phyloP scores from a whole-genome alignment of 2,329 filamentous ascomycete genomes.

The Coniochaeta prunicola region DNA sequence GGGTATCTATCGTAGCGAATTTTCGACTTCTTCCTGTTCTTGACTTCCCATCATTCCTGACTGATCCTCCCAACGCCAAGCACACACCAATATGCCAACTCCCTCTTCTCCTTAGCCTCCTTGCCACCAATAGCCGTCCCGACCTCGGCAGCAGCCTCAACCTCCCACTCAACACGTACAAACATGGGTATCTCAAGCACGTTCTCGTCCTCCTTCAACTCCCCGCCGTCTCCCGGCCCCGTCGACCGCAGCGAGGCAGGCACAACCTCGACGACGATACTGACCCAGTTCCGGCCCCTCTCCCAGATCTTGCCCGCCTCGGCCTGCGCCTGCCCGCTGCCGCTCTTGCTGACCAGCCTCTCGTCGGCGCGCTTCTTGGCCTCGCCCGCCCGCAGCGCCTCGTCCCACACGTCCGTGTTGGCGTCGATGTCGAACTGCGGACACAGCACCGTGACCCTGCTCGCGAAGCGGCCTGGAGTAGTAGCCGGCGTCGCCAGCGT shows the following conservation, averaged over 20 bases:
- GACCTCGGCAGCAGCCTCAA: slow-evolving; percentile 57
- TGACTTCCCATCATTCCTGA: slow-evolving; percentile 26
- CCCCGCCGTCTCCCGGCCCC: slow-evolving; percentile 12
- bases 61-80: slow-evolving; percentile 78
- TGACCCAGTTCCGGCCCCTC: slow-evolving; percentile 87
- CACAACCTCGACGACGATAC: slow-evolving; percentile 85
- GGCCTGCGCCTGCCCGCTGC: slow-evolving; percentile 42
- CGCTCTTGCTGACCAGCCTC: slow-evolving; percentile 5
- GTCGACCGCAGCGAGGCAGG: slow-evolving; percentile 44
- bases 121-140: slow-evolving; percentile 35
- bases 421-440: slow-evolving; percentile 91
- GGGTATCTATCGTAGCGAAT: neutral
- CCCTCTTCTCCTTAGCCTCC: slow-evolving; percentile 67
- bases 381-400: slow-evolving; percentile 61
- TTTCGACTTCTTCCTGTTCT: neutral
- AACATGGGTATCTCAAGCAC: slow-evolving; percentile 87
- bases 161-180: slow-evolving; percentile 86
- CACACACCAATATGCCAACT: slow-evolving; percentile 94
- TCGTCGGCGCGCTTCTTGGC: slow-evolving; percentile 1
- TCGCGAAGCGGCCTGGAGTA: slow-evolving; percentile 69
- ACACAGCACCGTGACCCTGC: slow-evolving; percentile 84
- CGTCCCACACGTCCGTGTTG: slow-evolving; percentile 83
- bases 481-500: slow-evolving; percentile 76
- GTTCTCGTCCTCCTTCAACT: slow-evolving; percentile 52
- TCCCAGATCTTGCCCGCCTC: slow-evolving; percentile 98